Conservation (phyloP, 352 stramenopile species). For the Phytophthora sojae region DNA sequence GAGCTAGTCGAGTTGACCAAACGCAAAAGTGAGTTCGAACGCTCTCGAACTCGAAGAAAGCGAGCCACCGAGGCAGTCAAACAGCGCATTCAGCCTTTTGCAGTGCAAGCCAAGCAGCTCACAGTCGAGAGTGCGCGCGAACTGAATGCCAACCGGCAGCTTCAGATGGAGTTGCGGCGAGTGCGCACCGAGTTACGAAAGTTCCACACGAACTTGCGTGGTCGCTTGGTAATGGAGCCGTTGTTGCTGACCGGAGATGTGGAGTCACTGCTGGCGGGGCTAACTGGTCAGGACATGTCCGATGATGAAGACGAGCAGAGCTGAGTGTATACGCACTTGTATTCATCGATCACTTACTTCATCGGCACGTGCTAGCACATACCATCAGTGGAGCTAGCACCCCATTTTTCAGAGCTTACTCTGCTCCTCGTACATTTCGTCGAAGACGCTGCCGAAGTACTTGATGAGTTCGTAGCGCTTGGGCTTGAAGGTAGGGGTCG, state of each 20-base stretch:
- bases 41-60: constrained; percentile 30
- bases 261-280: constrained; percentile 37
- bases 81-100: constrained; percentile 66
- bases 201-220: constrained; percentile 53
- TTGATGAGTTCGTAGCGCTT: constrained; percentile 85
- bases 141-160: constrained; percentile 53
- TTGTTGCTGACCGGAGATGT: constrained; percentile 64
- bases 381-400: constrained; percentile 9
- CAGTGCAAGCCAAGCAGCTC: constrained; percentile 62
- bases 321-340: constrained; percentile 9
- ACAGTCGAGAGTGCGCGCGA: constrained; percentile 62
- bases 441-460: constrained; percentile 58
- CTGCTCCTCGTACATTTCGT: constrained; percentile 61
- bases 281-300: constrained; percentile 15
- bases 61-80: constrained; percentile 50
- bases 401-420: constrained; percentile 33
- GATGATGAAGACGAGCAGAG: constrained; percentile 13
- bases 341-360: constrained; percentile 7
- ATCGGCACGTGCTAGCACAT: constrained; percentile 6
- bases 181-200: constrained; percentile 44
- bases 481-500: constrained; percentile 97
- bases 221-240: constrained; percentile 59
- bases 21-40: constrained; percentile 47
- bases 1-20: constrained; percentile 47
- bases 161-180: constrained; percentile 60